phyloP scores from a whole-genome alignment of 305 asterid genomes.

The Solanum aculeatissimum region DNA sequence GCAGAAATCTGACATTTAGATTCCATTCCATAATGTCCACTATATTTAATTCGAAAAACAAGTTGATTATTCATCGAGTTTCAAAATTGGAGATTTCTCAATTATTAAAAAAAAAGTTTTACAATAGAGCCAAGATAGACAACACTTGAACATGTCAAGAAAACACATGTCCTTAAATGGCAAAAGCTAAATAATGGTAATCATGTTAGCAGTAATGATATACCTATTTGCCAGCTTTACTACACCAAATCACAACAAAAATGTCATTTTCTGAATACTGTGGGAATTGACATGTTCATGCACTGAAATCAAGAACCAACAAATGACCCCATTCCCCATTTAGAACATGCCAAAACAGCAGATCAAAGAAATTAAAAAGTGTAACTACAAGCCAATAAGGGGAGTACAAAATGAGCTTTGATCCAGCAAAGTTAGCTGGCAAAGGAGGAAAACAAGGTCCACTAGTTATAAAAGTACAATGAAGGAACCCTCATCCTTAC shows the following conservation, averaged over 20 bases:
- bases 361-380: not conserved
- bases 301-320: conserved; percentile 7
- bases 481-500: not conserved
- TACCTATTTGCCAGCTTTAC: conserved; percentile 5
- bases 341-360: conserved; percentile 6
- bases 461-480: not conserved
- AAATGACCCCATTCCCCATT: conserved; percentile 7
- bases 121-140: not conserved
- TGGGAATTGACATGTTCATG: conserved; percentile 3
- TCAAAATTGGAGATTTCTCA: not conserved
- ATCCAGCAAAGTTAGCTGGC: conserved; percentile 14
- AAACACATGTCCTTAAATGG: not conserved
- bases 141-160: not conserved
- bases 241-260: not conserved
- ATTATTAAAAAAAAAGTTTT: not conserved
- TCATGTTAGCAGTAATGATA: not conserved
- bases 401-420: not conserved
- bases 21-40: not conserved
- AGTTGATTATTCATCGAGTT: not conserved
- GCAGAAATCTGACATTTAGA: not conserved
- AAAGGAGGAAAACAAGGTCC: not conserved
- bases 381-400: not conserved
- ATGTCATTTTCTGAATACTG: conserved; percentile 1
- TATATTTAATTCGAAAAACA: not conserved
- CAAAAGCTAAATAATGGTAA: not conserved